Percentiles rank a stretch among this genome's conserved stretches.
Conservation (phyloP, 768 basidiomycete species). For the Tulasnella sp. region DNA sequence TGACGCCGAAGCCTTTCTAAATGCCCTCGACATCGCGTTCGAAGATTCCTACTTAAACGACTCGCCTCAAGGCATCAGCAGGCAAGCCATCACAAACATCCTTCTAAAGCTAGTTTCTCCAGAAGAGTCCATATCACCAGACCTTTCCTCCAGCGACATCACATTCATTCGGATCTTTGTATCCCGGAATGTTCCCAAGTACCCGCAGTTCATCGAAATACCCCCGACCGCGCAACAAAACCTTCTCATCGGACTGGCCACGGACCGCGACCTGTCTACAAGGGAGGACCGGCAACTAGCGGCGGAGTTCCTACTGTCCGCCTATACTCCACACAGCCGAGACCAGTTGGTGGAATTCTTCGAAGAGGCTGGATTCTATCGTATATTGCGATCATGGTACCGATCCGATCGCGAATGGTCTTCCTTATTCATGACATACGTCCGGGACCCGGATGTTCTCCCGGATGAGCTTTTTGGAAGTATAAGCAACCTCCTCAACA, state of each 20-base stretch:
- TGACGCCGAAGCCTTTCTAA: constrained; percentile 90
- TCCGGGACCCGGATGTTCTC: constrained; percentile 66
- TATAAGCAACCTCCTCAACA: constrained; percentile 58
- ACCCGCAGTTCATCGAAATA: constrained; percentile 70
- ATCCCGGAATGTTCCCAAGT: constrained; percentile 94
- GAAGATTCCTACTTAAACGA: constrained; percentile 91
- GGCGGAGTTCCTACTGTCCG: constrained; percentile 87
- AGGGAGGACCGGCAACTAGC: constrained; percentile 94
- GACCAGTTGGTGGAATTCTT: constrained; percentile 67
- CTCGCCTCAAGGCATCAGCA: constrained; percentile 58
- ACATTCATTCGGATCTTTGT: constrained; percentile 95
- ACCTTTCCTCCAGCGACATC: constrained; percentile 55
- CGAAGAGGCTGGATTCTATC: constrained; percentile 80
- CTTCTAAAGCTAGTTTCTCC: constrained; percentile 69
- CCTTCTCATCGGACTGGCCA: constrained; percentile 73
- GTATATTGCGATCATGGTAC: constrained; percentile 81
- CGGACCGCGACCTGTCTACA: constrained; percentile 69
- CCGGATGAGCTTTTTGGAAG: constrained; percentile 60
- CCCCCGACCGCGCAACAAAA: constrained; percentile 64
- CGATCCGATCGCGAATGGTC: constrained; percentile 73
- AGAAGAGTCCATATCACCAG: constrained; percentile 38
- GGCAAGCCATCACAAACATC: constrained; percentile 78
- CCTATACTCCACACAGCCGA: constrained; percentile 78
- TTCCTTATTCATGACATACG: constrained; percentile 63
- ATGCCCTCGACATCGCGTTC: constrained; percentile 90